phyloP scores from a whole-genome alignment of 352 stramenopile species.

The Globisporangium cylindrosporum region DNA sequence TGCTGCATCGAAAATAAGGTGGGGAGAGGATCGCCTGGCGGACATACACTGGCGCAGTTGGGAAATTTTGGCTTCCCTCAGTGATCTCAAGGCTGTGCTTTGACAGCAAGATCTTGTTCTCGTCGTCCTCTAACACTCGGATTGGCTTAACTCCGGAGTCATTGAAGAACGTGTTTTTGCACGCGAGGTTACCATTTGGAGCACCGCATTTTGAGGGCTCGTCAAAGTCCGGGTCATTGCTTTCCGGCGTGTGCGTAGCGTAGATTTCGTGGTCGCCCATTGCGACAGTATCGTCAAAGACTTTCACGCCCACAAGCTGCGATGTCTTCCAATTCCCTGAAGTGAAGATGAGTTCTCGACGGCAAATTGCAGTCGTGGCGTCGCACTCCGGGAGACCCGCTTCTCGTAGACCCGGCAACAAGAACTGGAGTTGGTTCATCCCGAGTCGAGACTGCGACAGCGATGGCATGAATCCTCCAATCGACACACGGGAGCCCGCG shows the following conservation, averaged over 20 bases:
- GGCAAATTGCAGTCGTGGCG: conserved; percentile 36
- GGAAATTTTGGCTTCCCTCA: conserved; percentile 55
- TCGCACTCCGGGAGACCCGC: conserved; percentile 31
- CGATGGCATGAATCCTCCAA: conserved; percentile 60
- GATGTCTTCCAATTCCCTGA: conserved; percentile 44
- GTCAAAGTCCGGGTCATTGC: conserved; percentile 41
- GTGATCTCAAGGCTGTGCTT: conserved; percentile 33
- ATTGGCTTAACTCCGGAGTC: conserved; percentile 50
- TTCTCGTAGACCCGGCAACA: conserved; percentile 20
- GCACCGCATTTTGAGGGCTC: conserved; percentile 30
- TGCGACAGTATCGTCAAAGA: conserved; percentile 51
- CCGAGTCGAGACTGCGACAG: conserved; percentile 23
- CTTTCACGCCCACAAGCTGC: conserved; percentile 35
- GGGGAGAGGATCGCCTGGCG: conserved; percentile 24
- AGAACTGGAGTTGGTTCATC: conserved; percentile 50
- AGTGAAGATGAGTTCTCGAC: conserved; percentile 56
- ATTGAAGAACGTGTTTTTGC: conserved; percentile 39
- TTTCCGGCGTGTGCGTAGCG: conserved; percentile 44
- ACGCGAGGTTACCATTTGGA: conserved; percentile 15
- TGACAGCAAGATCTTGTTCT: conserved; percentile 58
- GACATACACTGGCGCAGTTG: conserved; percentile 32
- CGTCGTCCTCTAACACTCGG: conserved; percentile 55
- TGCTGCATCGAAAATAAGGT: conserved; percentile 34
- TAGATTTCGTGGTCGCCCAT: conserved; percentile 48
- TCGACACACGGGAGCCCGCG: conserved; percentile 36